Percentiles rank a stretch among this genome's conserved stretches.
Conservation (phyloP, 163 green algal species). For the Scenedesmus sp. region DNA sequence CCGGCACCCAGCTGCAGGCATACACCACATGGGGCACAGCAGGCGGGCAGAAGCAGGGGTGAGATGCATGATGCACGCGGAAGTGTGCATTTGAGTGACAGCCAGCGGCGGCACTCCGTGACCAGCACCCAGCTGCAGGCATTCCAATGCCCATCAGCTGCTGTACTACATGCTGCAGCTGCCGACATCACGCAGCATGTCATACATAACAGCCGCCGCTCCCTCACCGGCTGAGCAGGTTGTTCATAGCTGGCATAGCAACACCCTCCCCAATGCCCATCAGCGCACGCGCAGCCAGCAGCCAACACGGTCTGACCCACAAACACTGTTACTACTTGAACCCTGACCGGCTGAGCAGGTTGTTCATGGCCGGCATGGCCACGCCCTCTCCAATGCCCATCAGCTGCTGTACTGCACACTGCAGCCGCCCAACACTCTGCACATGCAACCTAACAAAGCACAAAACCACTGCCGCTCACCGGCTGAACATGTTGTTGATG, state of each 20-base stretch:
- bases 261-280: slow-evolving; percentile 92
- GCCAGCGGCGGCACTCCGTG: background rate
- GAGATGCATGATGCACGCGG: background rate
- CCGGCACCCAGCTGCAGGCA: slow-evolving; percentile 88
- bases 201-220: no score
- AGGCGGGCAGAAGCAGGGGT: no score
- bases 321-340: no score
- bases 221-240: slow-evolving; percentile 88
- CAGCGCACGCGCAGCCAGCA: background rate
- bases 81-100: background rate
- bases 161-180: no score
- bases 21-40: background rate
- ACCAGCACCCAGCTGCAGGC: background rate
- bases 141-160: no score
- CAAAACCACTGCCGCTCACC: slow-evolving; percentile 58
- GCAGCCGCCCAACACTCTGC: no score
- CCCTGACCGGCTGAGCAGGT: no score
- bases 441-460: no score
- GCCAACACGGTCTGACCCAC: no score
- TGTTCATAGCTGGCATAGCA: slow-evolving; percentile 98
- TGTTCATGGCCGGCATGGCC: background rate
- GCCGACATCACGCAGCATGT: no score
- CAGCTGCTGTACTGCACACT: no score
- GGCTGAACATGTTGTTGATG: background rate
- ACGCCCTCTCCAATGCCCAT: background rate